A percentile compares a stretch with the other conserved stretches of the same genome.
phyloP scores from a whole-genome alignment of 1,284 basidiomycete genomes.

The Ustilago tritici region DNA sequence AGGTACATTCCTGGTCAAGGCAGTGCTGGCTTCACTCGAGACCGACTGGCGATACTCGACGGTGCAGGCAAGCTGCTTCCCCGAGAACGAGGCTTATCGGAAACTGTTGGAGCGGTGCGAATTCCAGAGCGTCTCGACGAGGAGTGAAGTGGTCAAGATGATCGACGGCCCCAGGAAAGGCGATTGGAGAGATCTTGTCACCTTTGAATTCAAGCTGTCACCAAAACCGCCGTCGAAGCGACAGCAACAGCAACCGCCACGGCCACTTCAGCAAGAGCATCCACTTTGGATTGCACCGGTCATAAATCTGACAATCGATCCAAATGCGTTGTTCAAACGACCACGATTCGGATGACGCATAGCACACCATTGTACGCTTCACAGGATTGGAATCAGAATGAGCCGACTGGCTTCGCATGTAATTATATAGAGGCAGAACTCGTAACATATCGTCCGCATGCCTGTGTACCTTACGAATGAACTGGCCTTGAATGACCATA shows the following conservation, averaged over 20 bases:
- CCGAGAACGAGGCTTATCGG: conserved; percentile 22
- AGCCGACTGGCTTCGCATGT: background rate
- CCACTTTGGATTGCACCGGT: background rate
- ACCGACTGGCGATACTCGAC: conserved; percentile 22
- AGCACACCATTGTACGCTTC: background rate
- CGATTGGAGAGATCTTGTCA: conserved; percentile 35
- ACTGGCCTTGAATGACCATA: conserved; percentile 50
- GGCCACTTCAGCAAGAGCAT: conserved; percentile 3
- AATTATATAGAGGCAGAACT: conserved; percentile 16
- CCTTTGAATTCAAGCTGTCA: conserved; percentile 19
- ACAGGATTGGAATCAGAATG: background rate
- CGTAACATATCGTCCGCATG: conserved; percentile 9
- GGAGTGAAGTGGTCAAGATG: conserved; percentile 28
- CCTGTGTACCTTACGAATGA: conserved; percentile 11
- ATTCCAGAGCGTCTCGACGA: conserved; percentile 10
- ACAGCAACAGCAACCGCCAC: conserved; percentile 5
- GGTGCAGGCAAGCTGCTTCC: conserved; percentile 41
- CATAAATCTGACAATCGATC: conserved; percentile 32
- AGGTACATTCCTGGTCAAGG: conserved; percentile 21
- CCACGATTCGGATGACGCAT: conserved; percentile 15
- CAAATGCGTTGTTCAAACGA: conserved; percentile 31
- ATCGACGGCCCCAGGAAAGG: conserved; percentile 33
- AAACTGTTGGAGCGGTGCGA: conserved; percentile 19
- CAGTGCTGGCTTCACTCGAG: conserved; percentile 22
- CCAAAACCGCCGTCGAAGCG: conserved; percentile 8